Evolutionary conservation across 768 basidiomycete species (phyloP).

Genomic region (Jaapia argillacea): DNA sequence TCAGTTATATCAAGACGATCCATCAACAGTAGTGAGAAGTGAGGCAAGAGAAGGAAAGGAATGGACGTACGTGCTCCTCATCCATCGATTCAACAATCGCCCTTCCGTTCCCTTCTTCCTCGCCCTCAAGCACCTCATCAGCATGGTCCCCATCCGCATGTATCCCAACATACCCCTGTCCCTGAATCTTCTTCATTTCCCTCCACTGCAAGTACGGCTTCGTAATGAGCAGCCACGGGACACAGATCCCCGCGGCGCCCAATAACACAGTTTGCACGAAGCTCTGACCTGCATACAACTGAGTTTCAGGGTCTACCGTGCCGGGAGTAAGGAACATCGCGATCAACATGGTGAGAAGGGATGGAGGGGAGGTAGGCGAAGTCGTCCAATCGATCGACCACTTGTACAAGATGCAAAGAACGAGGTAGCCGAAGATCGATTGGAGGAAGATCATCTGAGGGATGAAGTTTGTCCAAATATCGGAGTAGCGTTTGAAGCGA

Average conservation of each 20-base stretch:
- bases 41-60: constrained; percentile 8
- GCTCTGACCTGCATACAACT: constrained; percentile 84
- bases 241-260: constrained; percentile 72
- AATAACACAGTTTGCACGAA: constrained; percentile 74
- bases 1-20: constrained; percentile 3
- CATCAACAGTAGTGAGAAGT: constrained; percentile 5
- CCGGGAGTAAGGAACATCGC: constrained; percentile 94
- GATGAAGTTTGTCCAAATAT: constrained; percentile 91
- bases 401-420: constrained; percentile 91
- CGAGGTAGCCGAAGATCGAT: constrained; percentile 96
- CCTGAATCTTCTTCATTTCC: constrained; percentile 78
- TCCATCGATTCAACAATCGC: constrained; percentile 65
- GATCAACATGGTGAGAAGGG: constrained; percentile 92
- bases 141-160: constrained; percentile 47
- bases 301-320: constrained; percentile 50
- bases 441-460: constrained; percentile 97
- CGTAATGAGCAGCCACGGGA: constrained; percentile 87
- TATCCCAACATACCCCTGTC: constrained; percentile 74
- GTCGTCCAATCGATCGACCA: constrained; percentile 91
- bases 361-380: constrained; percentile 64
- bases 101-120: constrained; percentile 73
- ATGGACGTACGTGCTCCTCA: constrained; percentile 61
- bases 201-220: constrained; percentile 91
- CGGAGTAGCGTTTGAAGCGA: constrained; percentile 78
- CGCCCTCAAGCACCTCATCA: constrained; percentile 60